Conservation (phyloP, 176 grass and related monocot genomes). For the Aegilops umbellulata region DNA sequence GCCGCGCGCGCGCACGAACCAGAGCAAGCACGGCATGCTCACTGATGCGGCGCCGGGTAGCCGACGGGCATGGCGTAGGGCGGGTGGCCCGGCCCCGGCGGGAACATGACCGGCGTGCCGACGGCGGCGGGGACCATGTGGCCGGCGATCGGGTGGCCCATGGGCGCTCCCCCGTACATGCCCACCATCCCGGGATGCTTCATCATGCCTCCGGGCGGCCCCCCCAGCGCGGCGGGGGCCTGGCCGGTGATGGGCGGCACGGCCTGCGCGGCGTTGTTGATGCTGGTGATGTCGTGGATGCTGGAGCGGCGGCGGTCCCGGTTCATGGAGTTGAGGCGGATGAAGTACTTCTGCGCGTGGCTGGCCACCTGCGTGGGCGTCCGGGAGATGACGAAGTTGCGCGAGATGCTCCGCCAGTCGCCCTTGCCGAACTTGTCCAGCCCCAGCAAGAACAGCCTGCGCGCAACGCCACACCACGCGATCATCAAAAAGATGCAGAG, state of each 20-base stretch:
- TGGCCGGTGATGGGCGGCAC: slow-evolving; percentile 39
- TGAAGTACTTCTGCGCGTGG: slow-evolving; percentile 98
- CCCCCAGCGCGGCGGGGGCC: background rate
- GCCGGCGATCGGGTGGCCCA: slow-evolving; percentile 67
- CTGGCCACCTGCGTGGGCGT: slow-evolving; percentile 97
- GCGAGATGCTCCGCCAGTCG: slow-evolving; percentile 97
- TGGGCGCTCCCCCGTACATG: slow-evolving; percentile 61
- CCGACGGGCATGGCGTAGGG: slow-evolving; percentile 82
- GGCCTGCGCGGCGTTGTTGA: background rate
- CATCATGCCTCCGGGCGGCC: slow-evolving; percentile 13
- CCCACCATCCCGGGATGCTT: slow-evolving; percentile 47
- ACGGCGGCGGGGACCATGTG: slow-evolving; percentile 69
- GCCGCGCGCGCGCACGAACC: background rate
- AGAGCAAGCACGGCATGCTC: background rate
- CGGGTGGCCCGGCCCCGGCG: slow-evolving; percentile 67
- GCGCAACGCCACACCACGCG: background rate
- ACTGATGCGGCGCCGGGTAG: slow-evolving; percentile 70
- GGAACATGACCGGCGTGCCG: slow-evolving; percentile 90
- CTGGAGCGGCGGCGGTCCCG: slow-evolving; percentile 86
- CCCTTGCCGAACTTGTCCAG: slow-evolving; percentile 97
- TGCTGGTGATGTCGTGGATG: slow-evolving; percentile 96
- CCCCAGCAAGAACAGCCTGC: slow-evolving; percentile 82
- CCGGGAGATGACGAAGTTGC: slow-evolving; percentile 91
- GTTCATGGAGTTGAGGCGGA: slow-evolving; percentile 90
- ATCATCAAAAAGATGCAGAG: background rate